Conservation (phyloP, 768 basidiomycete species). For the Pleurotus citrinopileatus region DNA sequence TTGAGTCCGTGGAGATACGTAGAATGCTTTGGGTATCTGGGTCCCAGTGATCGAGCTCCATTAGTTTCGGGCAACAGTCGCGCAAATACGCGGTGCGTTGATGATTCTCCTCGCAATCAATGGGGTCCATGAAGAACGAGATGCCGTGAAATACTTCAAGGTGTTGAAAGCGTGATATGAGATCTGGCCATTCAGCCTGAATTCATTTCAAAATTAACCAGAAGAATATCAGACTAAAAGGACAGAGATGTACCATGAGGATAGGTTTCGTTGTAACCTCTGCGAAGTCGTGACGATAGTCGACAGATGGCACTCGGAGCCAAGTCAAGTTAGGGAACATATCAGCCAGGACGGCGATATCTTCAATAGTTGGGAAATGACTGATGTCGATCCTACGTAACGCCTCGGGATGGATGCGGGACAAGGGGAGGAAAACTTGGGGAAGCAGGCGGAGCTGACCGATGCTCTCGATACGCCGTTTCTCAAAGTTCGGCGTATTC, state of each 20-base stretch:
- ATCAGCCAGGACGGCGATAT: neutral
- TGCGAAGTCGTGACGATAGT: constrained; percentile 6
- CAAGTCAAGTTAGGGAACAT: constrained; percentile 6
- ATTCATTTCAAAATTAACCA: neutral
- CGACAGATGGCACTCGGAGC: constrained; percentile 2
- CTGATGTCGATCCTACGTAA: constrained; percentile 1
- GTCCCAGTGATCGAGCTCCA: constrained; percentile 8
- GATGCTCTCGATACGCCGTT: constrained; percentile 1
- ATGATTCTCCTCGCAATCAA: constrained; percentile 4
- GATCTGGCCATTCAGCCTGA: constrained; percentile 7
- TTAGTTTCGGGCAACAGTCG: neutral
- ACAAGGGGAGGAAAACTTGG: neutral
- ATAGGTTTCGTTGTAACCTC: neutral
- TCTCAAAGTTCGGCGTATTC: neutral
- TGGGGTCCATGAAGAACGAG: constrained; percentile 4
- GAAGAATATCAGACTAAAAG: neutral
- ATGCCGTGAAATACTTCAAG: constrained; percentile 8
- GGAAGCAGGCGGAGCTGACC: neutral
- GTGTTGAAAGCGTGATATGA: neutral
- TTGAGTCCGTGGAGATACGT: neutral
- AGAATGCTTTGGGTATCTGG: neutral
- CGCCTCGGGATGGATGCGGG: neutral
- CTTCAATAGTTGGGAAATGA: constrained; percentile 4
- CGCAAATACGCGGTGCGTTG: neutral
- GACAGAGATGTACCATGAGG: neutral